Evolutionary conservation across 768 basidiomycete genomes (phyloP), one percentile per base, ranked within the genome.

Genomic region (Austroboletus eburneus): DNA sequence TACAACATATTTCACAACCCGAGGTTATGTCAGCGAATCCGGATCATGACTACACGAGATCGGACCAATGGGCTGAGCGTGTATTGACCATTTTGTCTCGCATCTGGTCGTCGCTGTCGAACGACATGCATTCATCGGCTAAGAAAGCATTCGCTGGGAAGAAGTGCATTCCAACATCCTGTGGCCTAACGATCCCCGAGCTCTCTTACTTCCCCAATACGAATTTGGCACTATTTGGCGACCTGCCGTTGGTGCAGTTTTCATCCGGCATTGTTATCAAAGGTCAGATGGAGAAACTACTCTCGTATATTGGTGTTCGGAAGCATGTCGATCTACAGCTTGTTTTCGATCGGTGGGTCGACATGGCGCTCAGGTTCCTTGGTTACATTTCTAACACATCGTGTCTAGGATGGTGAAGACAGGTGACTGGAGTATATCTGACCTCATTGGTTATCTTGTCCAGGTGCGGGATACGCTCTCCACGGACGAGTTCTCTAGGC

Each of bases 301-400:
- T 92, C 6, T 70, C 78, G 23, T 77, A 75, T 2, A 68, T 97
- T 0, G 95, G 92, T 10, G 90, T 97, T 10, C 79, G 91, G 16
- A 90, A 83, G 61, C 92, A 94, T 52, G 91, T 97, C 7, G 89
- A 97, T 49, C 73, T 97, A 2, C 93, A 97, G 63, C 72, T 96
- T 3, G 77, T 99, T n/a, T 99, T 99, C 61, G 80, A 86, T 44
- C 76, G 93, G 84, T 88, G 43, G 40, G 72, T 54, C 2, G 9
- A 34, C 9, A n/a, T 24, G 34, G 37, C 16, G 36, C 22, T 32
- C 17, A 21, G 22, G 9, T 35, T 40, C 9, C 17, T 40, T 52
- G 25, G 43, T 34, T 34, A 23, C 30, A 18, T 25, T 18, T 25
- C 27, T 52, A 29, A 46, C 34, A 4, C 14, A 2, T 9, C 25